These are phyloP conservation scores for Ogataea populi-albae DNA, from an alignment of 805 yeast species.

Conservation along the genomic window DNA sequence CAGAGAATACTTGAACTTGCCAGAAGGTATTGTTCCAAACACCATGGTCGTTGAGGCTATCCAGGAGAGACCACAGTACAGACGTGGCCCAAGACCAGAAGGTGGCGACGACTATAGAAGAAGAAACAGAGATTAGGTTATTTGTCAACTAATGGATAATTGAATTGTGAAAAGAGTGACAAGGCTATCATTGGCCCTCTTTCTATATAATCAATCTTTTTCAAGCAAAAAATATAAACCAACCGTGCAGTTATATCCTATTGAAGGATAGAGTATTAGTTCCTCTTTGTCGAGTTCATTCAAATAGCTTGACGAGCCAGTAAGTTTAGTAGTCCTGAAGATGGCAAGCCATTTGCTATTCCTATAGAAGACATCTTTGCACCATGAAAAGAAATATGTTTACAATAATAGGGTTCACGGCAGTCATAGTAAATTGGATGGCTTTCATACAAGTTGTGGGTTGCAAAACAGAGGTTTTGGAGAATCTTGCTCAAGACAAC, in stretches of 20 bases:
- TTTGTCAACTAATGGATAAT: slow-evolving; percentile 5
- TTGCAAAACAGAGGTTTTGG: no score
- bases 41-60: slow-evolving; percentile 95
- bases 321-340: no score
- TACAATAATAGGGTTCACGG: no score
- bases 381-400: no score
- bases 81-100: slow-evolving; percentile 52
- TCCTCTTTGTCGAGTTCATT: background rate
- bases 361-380: no score
- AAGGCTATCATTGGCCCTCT: slow-evolving; percentile 7
- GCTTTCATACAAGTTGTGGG: no score
- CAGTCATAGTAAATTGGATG: no score
- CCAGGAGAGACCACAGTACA: slow-evolving; percentile 60
- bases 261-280: background rate
- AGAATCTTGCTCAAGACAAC: no score
- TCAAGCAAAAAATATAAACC: slow-evolving; percentile 7
- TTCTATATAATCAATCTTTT: slow-evolving; percentile 13
- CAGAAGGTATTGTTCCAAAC: slow-evolving; percentile 97
- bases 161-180: slow-evolving; percentile 1
- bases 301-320: no score
- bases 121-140: slow-evolving; percentile 45
- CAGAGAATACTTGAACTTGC: slow-evolving; percentile 97
- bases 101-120: slow-evolving; percentile 57
- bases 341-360: no score
- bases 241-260: slow-evolving; percentile 3